Base-by-base conservation (phyloP, 805 yeast species). In the Kazachstania viticola region DNA sequence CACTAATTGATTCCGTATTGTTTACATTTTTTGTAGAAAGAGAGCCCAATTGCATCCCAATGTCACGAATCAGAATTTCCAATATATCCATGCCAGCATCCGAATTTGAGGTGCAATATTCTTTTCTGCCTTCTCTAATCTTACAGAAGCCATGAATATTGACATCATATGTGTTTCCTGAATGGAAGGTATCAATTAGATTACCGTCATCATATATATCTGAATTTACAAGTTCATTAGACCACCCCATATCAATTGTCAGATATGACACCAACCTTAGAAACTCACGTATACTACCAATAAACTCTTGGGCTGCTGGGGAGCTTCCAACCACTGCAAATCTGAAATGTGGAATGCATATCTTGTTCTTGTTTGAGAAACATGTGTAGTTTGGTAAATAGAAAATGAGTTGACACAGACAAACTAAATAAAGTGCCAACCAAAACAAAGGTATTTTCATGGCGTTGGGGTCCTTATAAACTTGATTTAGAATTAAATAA, bases 141-240 rank as follows among this genome's bases (percentile, higher is more conserved):
- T 54, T 54, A 34, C 59, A 54, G 33, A 38, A 51, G 2, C 59
- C 56, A 18, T 45, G 39, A 31, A 38, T 37, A 32, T 54, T 54
- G 2, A 51, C 46, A 13, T 40, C 38, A 29, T 40, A 54, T 1
- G 27, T 25, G 17, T 45, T 47, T 8, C 38, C 38, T 4, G 44
- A 23, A 16, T 46, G 34, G 17, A 51, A 48, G 1, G 52, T 45
- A 24, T 49, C 42, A 4, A 51, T 45, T 27, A 54, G 32, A 24
- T 53, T 44, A n/a, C 46, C 44, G 16, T 51, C 50, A 19, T 44
- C 38, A 35, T 54, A 49, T 3, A 45, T 36, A n/a, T 18, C 9
- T 25, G 42, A 27, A 19, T 37, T 33, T 4, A 36, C 25, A 14
- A 40, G 17, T 4, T 31, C 39, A 19, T 36, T 37, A 15, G 38